phyloP scores from a whole-genome alignment of 2,329 filamentous ascomycete species.

The Epichloe bromicola region DNA sequence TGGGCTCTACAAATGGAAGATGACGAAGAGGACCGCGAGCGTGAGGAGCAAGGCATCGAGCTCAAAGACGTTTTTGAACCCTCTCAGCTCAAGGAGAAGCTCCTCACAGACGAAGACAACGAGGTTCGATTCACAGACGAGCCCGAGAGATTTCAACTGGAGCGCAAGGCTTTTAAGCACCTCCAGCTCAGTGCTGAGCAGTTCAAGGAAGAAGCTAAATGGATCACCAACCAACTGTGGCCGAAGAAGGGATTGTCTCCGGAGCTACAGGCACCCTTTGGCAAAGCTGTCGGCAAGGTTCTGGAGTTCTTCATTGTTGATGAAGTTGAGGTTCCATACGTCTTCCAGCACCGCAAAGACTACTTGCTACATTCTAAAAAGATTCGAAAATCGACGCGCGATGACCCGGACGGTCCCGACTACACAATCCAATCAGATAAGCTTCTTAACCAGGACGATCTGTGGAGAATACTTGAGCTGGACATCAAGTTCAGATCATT shows the following conservation, averaged over 20 bases:
- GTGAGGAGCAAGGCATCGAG: slow-evolving; percentile 74
- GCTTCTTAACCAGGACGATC: slow-evolving; percentile 77
- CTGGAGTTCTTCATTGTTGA: slow-evolving; percentile 92
- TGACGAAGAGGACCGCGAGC: slow-evolving; percentile 64
- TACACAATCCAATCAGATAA: slow-evolving; percentile 72
- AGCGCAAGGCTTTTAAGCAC: slow-evolving; percentile 77
- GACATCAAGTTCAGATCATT: slow-evolving; percentile 92
- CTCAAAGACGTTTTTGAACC: slow-evolving; percentile 98
- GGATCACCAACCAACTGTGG: slow-evolving; percentile 85
- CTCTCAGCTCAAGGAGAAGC: slow-evolving; percentile 83
- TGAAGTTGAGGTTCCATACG: slow-evolving; percentile 90
- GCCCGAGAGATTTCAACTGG: slow-evolving; percentile 87
- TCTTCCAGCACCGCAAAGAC: slow-evolving; percentile 96
- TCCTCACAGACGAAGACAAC: slow-evolving; percentile 93
- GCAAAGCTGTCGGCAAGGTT: slow-evolving; percentile 79
- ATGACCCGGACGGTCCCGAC: slow-evolving; percentile 58
- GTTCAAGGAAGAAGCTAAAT: slow-evolving; percentile 77
- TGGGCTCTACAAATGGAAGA: slow-evolving; percentile 88
- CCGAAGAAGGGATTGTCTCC: slow-evolving; percentile 65
- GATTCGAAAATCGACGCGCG: slow-evolving; percentile 43
- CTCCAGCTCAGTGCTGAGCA: slow-evolving; percentile 71
- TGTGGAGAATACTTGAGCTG: slow-evolving; percentile 90
- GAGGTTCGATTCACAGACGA: slow-evolving; percentile 77
- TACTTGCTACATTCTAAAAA: slow-evolving; percentile 87
- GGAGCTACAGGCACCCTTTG: slow-evolving; percentile 70